Evolutionary conservation across 352 stramenopile genomes (phyloP).

Genomic region (Phytophthora boehmeriae): DNA sequence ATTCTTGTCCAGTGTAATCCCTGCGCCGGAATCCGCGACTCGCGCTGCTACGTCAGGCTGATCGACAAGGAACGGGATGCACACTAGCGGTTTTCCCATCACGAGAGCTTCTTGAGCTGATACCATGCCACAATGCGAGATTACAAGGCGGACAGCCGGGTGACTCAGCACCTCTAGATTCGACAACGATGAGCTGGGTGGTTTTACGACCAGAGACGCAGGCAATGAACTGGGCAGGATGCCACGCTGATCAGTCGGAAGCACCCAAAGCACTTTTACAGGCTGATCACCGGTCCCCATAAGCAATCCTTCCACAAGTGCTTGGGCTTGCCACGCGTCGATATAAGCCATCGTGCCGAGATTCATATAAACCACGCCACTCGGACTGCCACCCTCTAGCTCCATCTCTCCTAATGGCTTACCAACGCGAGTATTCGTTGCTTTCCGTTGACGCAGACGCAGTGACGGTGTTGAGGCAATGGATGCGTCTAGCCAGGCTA

Average conservation of each 20-base stretch:
- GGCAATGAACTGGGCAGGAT: constrained; percentile 62
- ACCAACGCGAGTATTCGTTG: constrained; percentile 15
- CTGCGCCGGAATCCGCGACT: constrained; percentile 75
- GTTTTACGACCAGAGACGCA: constrained; percentile 67
- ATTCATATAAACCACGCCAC: constrained; percentile 75
- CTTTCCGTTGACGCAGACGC: constrained; percentile 33
- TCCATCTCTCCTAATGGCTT: constrained; percentile 20
- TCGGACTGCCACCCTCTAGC: constrained; percentile 7
- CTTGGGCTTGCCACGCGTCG: constrained; percentile 78
- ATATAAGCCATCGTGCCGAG: constrained; percentile 84
- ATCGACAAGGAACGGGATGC: constrained; percentile 89
- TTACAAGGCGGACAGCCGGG: constrained; percentile 58
- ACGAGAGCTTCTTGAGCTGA: constrained; percentile 84
- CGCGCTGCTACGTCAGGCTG: constrained; percentile 85
- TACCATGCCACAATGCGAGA: constrained; percentile 90
- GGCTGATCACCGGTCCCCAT: constrained; percentile 42
- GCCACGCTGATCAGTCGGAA: constrained; percentile 74
- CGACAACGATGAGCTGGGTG: constrained; percentile 56
- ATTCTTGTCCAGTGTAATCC: constrained; percentile 78
- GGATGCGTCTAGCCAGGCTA: constrained; percentile 47
- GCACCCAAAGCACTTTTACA: constrained; percentile 78
- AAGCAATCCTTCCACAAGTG: constrained; percentile 68
- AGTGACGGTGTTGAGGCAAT: constrained; percentile 22
- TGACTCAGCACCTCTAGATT: constrained; percentile 74
- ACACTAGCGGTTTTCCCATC: constrained; percentile 82